Evolutionary conservation across 2,329 filamentous ascomycete species (phyloP).

Genomic region (Aspergillus caelatus): DNA sequence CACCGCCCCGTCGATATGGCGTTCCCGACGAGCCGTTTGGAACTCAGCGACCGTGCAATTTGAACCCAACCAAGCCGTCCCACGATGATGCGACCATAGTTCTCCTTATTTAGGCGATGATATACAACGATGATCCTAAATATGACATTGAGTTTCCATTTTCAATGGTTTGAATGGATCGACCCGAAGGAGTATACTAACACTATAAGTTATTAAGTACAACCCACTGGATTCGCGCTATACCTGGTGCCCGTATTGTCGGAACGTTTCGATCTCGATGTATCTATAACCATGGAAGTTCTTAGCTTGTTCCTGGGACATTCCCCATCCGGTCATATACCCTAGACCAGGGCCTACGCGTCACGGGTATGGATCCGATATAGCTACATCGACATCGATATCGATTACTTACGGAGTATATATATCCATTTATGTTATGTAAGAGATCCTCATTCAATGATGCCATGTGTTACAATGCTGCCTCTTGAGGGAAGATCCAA

Average conservation of each 20-base stretch:
- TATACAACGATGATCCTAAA: neutral
- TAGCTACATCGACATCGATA: too few species aligned
- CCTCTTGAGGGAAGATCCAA: too few species aligned
- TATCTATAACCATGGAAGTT: neutral
- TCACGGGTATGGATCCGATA: neutral
- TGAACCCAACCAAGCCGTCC: neutral
- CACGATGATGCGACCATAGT: neutral
- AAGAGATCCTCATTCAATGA: too few species aligned
- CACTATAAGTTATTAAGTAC: too few species aligned
- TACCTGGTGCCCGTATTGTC: neutral
- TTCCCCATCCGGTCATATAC: neutral
- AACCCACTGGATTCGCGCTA: neutral
- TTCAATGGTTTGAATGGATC: neutral
- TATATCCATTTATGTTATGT: neutral
- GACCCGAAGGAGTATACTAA: neutral
- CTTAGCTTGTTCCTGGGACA: neutral
- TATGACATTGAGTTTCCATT: too few species aligned
- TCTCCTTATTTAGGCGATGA: neutral
- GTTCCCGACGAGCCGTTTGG: neutral
- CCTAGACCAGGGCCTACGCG: neutral
- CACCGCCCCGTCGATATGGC: slow-evolving; percentile 5
- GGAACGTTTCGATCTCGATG: slow-evolving; percentile 1
- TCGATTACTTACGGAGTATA: neutral
- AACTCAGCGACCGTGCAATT: neutral
- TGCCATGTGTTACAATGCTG: too few species aligned